Evolutionary conservation across 495 filamentous ascomycete genomes (phyloP), one percentile per base, ranked within the genome.

Genomic region (Copromyces sp.): DNA sequence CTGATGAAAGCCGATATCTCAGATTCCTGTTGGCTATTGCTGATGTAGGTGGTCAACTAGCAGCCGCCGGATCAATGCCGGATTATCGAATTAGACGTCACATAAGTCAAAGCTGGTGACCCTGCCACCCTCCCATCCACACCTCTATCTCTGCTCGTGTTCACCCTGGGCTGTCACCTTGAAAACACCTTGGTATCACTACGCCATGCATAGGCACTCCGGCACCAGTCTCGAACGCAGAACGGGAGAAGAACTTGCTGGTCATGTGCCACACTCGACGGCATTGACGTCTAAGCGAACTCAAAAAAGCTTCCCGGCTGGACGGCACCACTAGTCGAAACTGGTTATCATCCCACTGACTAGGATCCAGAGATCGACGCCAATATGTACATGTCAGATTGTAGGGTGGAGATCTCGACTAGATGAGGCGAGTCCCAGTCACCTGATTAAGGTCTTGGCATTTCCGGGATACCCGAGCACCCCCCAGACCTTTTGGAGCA

Each of bases 201-300:
- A 32, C 24, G 53, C 53, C 53, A 9, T 65, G 53, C 29, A 65
- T 65, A 32, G 53, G 53, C 29, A 65, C 12, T 53, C 45, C 53
- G 53, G 12, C 12, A 16, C 29, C 53, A 3, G 53, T 61, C 24
- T 61, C 53, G 12, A 24, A 32, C 53, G 29, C 24, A 61, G 29
- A 61, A 61, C 53, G 53, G 53, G 20, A 59, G 24, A 65, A 37
- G 29, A 65, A 65, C 35, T 39, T 65, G 44, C 44, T 53, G 70
- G 42, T 71, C 70, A 71, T 71, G 70, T 71, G 70, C n/a, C 41
- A 32, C n/a, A 37, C 39, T 9, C 38, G 24, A 29, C 32, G 70
- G 29, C 53, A 65, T 65, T 35, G 53, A 65, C 53, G 53, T 65
- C 29, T 35, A 65, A 14, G 53, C 14, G 29, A 65, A 3, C 29